These are phyloP conservation scores for Hydnomerulius pinastri DNA, from an alignment of 768 basidiomycete species.

Conservation along the genomic window DNA sequence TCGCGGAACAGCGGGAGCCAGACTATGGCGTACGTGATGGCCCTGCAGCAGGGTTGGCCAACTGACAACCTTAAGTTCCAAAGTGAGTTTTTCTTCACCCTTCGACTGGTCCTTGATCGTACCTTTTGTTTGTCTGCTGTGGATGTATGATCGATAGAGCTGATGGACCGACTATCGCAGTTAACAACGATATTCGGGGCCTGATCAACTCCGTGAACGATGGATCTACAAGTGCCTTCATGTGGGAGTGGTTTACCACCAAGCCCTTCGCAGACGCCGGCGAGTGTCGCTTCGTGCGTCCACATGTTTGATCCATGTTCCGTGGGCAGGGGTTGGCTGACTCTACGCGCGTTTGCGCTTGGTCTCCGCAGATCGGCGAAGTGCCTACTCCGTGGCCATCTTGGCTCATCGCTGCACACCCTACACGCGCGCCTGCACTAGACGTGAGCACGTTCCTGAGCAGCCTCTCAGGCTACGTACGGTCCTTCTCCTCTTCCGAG, in stretches of 20 bases:
- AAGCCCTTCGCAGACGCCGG: constrained; percentile 80
- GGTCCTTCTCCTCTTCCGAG: constrained; percentile 61
- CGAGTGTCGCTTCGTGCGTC: constrained; percentile 79
- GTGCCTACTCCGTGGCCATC: constrained; percentile 96
- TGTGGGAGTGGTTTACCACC: constrained; percentile 95
- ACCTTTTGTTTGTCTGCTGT: too few relatives aligned
- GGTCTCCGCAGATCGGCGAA: constrained; percentile 62
- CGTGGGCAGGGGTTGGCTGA: background rate
- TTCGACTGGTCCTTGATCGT: too few relatives aligned
- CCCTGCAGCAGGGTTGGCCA: constrained; percentile 82
- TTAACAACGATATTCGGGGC: constrained; percentile 80
- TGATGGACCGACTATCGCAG: too few relatives aligned
- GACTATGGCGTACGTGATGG: constrained; percentile 97
- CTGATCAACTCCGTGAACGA: constrained; percentile 87
- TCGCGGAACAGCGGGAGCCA: constrained; percentile 66
- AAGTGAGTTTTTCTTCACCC: constrained; percentile 49
- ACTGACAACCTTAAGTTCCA: constrained; percentile 66
- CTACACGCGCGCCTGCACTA: constrained; percentile 53
- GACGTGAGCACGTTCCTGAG: constrained; percentile 62
- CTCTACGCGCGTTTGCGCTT: background rate
- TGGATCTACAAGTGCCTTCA: constrained; percentile 84
- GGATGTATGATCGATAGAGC: too few relatives aligned
- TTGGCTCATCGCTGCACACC: constrained; percentile 91
- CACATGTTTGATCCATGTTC: background rate
- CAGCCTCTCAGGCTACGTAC: constrained; percentile 64